Evolutionary conservation across 2,329 filamentous ascomycete species (phyloP), one percentile per base, ranked within the genome.

Genomic region (Pseudogymnoascus sp.): DNA sequence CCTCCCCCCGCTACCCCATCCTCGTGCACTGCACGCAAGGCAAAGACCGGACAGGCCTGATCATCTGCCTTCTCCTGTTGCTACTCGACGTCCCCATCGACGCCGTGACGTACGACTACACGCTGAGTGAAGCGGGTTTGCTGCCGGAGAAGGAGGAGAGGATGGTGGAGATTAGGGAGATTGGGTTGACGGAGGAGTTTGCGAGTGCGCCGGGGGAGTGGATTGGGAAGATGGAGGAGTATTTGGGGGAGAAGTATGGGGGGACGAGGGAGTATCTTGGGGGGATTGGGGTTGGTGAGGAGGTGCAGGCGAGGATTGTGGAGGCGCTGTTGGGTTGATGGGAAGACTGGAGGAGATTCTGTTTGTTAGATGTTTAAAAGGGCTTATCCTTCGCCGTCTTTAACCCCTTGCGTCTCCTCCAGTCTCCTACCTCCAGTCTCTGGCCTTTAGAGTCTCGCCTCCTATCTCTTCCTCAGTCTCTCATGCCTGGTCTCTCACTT

Each of bases 21-120:
- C 72, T 96, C 6, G 77, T 95, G 2, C 91, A 96, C 74, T 96
- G 92, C 74, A 95, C 91, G 0, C 91, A 96, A 70, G 92, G 92
- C 64, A 96, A 96, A 73, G 92, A 96, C 71, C 84, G 92, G 1
- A 92, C 86, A 1, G 92, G 92, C 0, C 77, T 96, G 11, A 79
- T 90, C 9, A 79, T 91, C 4, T 78, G 88, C 42, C 77, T 96
- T 3, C 75, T 88, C 0, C 76, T 96, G 18, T 79, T 93, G 69
- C 76, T 89, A 9, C 78, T 89, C 3, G 76, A 75, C 6, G 75
- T 89, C 1, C 83, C 85, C 0, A 64, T 78, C 1, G 72, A 80
- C 0, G 88, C 85, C 1, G 86, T 96, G 43, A 78, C 84, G 62
- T 72, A 86, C 66, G 92, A 96, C 75, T 96, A 96, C 73, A 74